Base-by-base conservation (phyloP, 768 basidiomycete species). In the Mycena sanguinolenta region DNA sequence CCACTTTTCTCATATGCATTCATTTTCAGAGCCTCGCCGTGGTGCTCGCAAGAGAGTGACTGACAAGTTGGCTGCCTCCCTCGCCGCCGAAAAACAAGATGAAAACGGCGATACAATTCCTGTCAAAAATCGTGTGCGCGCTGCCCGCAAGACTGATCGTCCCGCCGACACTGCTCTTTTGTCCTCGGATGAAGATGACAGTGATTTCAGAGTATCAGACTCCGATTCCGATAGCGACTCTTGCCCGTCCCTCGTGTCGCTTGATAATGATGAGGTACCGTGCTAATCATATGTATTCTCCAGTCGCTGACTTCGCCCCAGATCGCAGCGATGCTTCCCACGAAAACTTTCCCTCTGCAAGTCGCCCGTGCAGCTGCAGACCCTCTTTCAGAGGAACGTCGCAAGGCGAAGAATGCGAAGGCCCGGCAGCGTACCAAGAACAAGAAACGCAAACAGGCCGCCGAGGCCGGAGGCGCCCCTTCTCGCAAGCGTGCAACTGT, bases 361-460 rank as follows among this genome's bases (percentile, higher is more conserved):
- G 49, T 23, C 25, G 21, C 25, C 9, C 21, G 49, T 8, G 49
- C 14, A 4, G 25, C 4, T 4, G 49, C 49, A 2, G 49, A 50
- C 25, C 9, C n/a, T 23, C 49, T 21, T 27, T 23, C 23, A 23
- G 49, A 4, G n/a, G 49, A 4, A 14, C 4, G 10, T 21, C 49
- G 49, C n/a, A 50, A 50, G 25, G 21, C 49, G n/a, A 50, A 50
- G 49, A 50, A 50, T 14, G 3, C 14, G 49, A 50, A 50, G 49
- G 49, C 49, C 25, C 49, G 49, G 49, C n/a, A 50, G 49, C 49
- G 49, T 50, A 23, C 49, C n/a, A 50, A 50, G 14, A 50, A 50
- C 49, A 50, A 27, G n/a, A 27, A 23, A 16, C 21, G 4, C n/a
- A 21, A n/a, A n/a, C n/a, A n/a, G n/a, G n/a, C n/a, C n/a, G n/a